phyloP scores from a whole-genome alignment of 2,329 filamentous ascomycete genomes.

The Phyllosticta citribraziliensis region DNA sequence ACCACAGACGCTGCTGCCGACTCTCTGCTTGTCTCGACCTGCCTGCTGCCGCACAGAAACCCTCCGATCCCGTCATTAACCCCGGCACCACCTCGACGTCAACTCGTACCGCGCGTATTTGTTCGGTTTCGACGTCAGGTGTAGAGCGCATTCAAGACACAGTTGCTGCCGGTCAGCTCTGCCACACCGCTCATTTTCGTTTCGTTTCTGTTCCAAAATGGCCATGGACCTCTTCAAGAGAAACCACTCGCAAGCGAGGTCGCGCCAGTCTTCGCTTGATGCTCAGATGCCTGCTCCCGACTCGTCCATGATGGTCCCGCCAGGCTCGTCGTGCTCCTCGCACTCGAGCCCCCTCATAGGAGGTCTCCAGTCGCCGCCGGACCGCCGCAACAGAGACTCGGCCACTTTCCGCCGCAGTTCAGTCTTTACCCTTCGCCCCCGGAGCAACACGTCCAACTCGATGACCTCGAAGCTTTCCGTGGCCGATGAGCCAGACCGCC shows the following conservation, averaged over 20 bases:
- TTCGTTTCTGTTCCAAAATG: not conserved
- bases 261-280: conserved; percentile 26
- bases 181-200: conserved; percentile 1
- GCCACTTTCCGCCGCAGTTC: conserved; percentile 21
- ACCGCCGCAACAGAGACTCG: conserved; percentile 18
- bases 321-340: conserved; percentile 11
- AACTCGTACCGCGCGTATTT: conserved; percentile 7
- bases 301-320: not conserved
- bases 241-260: conserved; percentile 20
- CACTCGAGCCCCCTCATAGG: conserved; percentile 13
- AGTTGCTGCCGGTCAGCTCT: conserved; percentile 8
- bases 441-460: conserved; percentile 28
- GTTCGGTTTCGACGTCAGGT: not conserved
- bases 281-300: conserved; percentile 10
- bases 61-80: conserved; percentile 4
- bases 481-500: conserved; percentile 15
- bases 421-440: conserved; percentile 27
- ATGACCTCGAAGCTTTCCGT: conserved; percentile 20
- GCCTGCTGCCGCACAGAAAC: conserved; percentile 18
- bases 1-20: conserved; percentile 10
- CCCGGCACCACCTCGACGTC: not conserved
- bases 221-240: conserved; percentile 30
- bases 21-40: conserved; percentile 13
- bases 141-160: conserved; percentile 1
- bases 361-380: conserved; percentile 21